A percentile compares a stretch with the other conserved stretches of the same genome.
Conservation (phyloP, 768 basidiomycete species). For the Pholiota molesta region DNA sequence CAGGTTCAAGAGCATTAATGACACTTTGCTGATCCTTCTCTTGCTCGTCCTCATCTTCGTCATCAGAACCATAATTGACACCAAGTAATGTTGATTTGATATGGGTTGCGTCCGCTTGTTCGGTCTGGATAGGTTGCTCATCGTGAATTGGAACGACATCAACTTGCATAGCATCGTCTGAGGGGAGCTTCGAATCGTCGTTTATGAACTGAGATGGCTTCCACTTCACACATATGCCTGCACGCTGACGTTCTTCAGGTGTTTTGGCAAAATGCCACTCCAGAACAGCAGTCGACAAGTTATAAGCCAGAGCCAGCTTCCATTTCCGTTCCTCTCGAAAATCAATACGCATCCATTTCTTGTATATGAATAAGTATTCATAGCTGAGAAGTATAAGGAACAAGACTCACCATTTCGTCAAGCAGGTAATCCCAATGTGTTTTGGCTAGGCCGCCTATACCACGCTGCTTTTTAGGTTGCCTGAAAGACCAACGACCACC, state of each 20-base stretch:
- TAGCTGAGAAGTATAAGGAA: background rate
- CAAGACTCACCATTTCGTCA: constrained; percentile 85
- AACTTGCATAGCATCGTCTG: constrained; percentile 29
- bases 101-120: background rate
- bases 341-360: constrained; percentile 98
- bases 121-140: constrained; percentile 6
- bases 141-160: constrained; percentile 29
- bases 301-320: constrained; percentile 87
- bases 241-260: constrained; percentile 61
- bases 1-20: constrained; percentile 62
- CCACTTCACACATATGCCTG: constrained; percentile 74
- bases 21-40: constrained; percentile 56
- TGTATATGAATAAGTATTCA: constrained; percentile 4
- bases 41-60: constrained; percentile 65
- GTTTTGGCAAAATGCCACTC: constrained; percentile 83
- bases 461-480: constrained; percentile 93
- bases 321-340: constrained; percentile 93
- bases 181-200: constrained; percentile 33
- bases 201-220: constrained; percentile 48
- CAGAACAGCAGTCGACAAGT: constrained; percentile 77
- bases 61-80: constrained; percentile 64
- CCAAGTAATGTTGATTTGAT: constrained; percentile 37
- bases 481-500: constrained; percentile 87
- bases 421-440: constrained; percentile 95
- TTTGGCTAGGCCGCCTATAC: constrained; percentile 72